Evolutionary conservation across 2,329 filamentous ascomycete species (phyloP).

Genomic region (Colletotrichum eremochloae): DNA sequence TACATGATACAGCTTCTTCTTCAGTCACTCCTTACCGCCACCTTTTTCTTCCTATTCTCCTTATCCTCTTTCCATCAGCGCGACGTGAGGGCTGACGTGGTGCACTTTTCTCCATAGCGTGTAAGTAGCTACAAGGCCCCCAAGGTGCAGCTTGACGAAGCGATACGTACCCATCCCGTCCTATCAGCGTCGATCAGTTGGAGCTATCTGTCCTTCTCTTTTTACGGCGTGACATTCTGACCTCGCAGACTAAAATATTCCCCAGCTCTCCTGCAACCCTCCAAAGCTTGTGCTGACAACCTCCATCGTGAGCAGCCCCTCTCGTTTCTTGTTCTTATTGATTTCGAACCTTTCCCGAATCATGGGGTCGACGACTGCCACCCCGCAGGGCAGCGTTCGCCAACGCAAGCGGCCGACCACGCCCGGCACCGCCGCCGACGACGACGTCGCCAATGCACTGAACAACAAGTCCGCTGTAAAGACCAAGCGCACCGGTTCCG

Average conservation of each 20-base stretch:
- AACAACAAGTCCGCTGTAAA: conserved; percentile 58
- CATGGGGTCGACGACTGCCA: conserved; percentile 58
- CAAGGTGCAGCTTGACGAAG: conserved; percentile 20
- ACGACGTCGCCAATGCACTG: conserved; percentile 66
- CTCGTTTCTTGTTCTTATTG: conserved; percentile 20
- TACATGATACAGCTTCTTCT: conserved; percentile 19
- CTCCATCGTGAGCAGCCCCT: conserved; percentile 29
- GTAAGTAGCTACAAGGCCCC: conserved; percentile 39
- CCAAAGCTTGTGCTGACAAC: conserved; percentile 31
- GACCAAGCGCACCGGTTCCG: conserved; percentile 61
- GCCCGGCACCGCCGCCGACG: conserved; percentile 57
- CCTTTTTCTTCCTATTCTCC: conserved; percentile 35
- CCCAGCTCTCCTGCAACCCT: conserved; percentile 20
- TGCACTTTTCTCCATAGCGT: conserved; percentile 34
- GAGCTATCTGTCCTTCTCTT: conserved; percentile 42
- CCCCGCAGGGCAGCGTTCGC: conserved; percentile 70
- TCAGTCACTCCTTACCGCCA: conserved; percentile 31
- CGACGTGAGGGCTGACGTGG: conserved; percentile 32
- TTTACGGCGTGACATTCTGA: conserved; percentile 14
- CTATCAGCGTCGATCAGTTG: conserved; percentile 21
- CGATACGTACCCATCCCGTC: conserved; percentile 35
- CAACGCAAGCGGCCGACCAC: conserved; percentile 68
- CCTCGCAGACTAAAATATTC: conserved; percentile 11
- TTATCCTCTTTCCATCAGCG: conserved; percentile 25
- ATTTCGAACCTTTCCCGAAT: conserved; percentile 44